Conservation (phyloP, 2,329 filamentous ascomycete species). For the Botrytis medusae region DNA sequence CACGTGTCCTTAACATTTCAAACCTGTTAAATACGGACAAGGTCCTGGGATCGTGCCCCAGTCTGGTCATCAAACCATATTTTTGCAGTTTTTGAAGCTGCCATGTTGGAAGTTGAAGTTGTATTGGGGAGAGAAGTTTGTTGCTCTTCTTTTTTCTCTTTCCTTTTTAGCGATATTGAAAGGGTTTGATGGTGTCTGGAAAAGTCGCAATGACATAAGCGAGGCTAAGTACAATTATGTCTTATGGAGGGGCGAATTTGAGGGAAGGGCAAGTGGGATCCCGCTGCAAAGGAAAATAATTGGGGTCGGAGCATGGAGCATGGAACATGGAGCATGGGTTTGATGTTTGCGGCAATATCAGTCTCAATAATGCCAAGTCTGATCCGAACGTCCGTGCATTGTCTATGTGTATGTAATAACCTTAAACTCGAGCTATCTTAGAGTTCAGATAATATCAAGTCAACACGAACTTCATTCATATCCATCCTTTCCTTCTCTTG, state of each 20-base stretch:
- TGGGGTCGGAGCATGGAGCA: neutral
- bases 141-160: neutral
- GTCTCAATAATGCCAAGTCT: neutral
- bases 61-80: neutral
- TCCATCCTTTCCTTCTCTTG: neutral
- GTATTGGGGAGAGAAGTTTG: neutral
- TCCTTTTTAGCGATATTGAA: neutral
- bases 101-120: too few relatives aligned
- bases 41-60: slow-evolving; percentile 12
- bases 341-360: neutral
- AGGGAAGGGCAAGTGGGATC: neutral
- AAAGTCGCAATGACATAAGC: neutral
- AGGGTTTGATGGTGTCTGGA: neutral
- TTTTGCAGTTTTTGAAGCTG: neutral
- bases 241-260: neutral
- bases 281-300: neutral
- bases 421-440: neutral
- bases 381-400: slow-evolving; percentile 1
- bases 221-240: neutral
- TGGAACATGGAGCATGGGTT: neutral
- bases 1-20: slow-evolving; percentile 20
- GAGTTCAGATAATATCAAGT: neutral
- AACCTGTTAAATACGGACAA: slow-evolving; percentile 6
- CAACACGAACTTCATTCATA: neutral
- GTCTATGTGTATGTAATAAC: neutral